phyloP scores from a whole-genome alignment of 805 yeast genomes.

The Metschnikowia vanudenii region DNA sequence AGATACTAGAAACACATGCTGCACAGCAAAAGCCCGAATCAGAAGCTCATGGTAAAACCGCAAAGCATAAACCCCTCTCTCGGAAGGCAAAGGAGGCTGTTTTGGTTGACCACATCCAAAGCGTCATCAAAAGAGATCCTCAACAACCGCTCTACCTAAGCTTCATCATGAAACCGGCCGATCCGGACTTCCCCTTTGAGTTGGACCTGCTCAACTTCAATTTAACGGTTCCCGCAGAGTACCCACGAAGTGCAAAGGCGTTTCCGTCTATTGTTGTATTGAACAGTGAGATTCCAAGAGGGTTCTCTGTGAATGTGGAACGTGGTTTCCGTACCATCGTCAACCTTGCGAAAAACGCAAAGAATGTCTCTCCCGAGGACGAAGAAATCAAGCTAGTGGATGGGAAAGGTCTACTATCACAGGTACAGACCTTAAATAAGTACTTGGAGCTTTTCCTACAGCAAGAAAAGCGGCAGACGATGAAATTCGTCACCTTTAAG shows the following conservation, averaged over 20 bases:
- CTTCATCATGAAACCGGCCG: constrained; percentile 53
- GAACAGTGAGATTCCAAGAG: constrained; percentile 68
- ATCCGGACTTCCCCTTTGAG: constrained; percentile 73
- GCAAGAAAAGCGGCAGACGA: constrained; percentile 57
- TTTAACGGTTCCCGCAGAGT: constrained; percentile 52
- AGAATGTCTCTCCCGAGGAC: constrained; percentile 21
- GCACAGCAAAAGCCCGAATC: neutral
- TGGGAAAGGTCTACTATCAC: constrained; percentile 53
- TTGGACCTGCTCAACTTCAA: constrained; percentile 51
- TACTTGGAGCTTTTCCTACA: constrained; percentile 58
- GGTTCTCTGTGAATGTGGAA: constrained; percentile 66
- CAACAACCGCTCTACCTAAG: constrained; percentile 37
- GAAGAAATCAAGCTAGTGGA: constrained; percentile 35
- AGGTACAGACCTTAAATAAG: constrained; percentile 53
- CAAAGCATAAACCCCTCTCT: constrained; percentile 7
- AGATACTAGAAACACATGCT: constrained; percentile 13
- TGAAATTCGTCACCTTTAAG: constrained; percentile 52
- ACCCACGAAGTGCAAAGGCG: constrained; percentile 44
- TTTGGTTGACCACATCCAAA: constrained; percentile 14
- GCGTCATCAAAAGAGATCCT: constrained; percentile 15
- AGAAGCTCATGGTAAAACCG: neutral
- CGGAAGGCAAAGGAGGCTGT: constrained; percentile 13
- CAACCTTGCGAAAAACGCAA: constrained; percentile 15
- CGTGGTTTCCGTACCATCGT: constrained; percentile 55
- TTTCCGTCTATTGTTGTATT: constrained; percentile 54